phyloP scores from a whole-genome alignment of 345 rosid species.

The Aegle marmelos region DNA sequence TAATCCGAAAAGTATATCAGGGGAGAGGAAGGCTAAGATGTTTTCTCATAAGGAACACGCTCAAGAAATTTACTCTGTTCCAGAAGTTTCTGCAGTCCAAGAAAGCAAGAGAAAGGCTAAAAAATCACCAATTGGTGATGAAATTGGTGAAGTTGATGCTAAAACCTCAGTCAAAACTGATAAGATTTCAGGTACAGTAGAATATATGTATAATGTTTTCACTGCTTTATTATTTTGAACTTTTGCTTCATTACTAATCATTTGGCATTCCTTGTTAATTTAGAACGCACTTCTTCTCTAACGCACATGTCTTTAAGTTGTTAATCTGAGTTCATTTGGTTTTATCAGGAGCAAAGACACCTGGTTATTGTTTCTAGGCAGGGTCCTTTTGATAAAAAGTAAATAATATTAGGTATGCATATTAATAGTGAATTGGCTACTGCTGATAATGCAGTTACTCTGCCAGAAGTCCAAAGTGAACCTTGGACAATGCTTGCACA shows the following conservation, averaged over 20 bases:
- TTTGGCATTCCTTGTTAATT: neutral
- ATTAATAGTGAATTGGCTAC: conserved; percentile 24
- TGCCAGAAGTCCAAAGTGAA: conserved; percentile 39
- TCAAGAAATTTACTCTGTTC: conserved; percentile 23
- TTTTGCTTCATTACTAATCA: neutral
- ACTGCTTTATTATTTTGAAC: neutral
- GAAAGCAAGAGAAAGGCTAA: conserved; percentile 40
- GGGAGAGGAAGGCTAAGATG: conserved; percentile 24
- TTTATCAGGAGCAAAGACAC: neutral
- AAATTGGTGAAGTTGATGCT: conserved; percentile 26
- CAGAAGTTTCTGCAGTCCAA: conserved; percentile 33
- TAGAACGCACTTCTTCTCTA: neutral
- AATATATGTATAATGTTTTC: neutral
- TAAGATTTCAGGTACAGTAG: conserved; percentile 30
- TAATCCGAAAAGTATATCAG: conserved; percentile 11
- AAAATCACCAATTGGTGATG: conserved; percentile 20
- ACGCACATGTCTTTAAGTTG: neutral
- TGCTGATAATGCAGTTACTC: conserved; percentile 18
- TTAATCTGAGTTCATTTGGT: conserved; percentile 4
- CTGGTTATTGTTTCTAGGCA: conserved; percentile 29
- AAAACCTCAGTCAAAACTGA: conserved; percentile 23
- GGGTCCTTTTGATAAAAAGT: conserved; percentile 25
- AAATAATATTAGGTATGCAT: conserved; percentile 26
- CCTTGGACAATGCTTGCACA: conserved; percentile 90
- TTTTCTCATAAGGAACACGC: conserved; percentile 20